These are phyloP conservation scores for Ophiostoma perfectum DNA, from an alignment of 2,329 filamentous ascomycete genomes.

Conservation along the genomic window DNA sequence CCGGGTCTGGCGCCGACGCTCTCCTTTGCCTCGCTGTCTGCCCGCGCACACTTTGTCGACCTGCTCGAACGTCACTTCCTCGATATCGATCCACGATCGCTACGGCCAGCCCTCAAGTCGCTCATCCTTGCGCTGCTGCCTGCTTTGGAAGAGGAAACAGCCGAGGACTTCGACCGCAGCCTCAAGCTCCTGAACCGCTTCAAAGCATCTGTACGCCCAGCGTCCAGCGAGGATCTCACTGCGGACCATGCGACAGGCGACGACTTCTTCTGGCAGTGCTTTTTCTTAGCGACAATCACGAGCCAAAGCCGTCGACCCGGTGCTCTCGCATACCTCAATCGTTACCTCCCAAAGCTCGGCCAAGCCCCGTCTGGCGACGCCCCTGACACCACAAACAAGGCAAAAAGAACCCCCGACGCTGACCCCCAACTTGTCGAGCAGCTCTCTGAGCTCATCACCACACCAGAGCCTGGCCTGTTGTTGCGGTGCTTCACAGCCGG, in stretches of 20 bases:
- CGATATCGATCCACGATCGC: constrained; percentile 59
- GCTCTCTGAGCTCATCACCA: constrained; percentile 63
- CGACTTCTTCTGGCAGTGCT: constrained; percentile 96
- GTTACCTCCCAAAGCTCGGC: constrained; percentile 69
- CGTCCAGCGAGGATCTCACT: constrained; percentile 46
- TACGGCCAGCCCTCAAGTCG: constrained; percentile 85
- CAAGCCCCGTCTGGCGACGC: constrained; percentile 34
- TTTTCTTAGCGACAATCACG: constrained; percentile 90
- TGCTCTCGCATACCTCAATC: constrained; percentile 77
- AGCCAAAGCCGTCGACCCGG: constrained; percentile 79
- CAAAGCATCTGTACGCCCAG: constrained; percentile 59
- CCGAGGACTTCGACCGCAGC: constrained; percentile 92
- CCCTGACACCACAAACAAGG: constrained; percentile 17
- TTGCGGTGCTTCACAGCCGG: constrained; percentile 90
- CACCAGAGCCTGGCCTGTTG: constrained; percentile 84
- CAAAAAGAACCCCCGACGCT: constrained; percentile 28
- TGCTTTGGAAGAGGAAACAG: constrained; percentile 90
- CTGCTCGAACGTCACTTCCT: constrained; percentile 78
- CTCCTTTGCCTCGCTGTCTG: constrained; percentile 89
- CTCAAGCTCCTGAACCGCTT: constrained; percentile 72
- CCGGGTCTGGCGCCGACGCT: constrained; percentile 84
- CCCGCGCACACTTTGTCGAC: constrained; percentile 77
- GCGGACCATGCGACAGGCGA: constrained; percentile 57
- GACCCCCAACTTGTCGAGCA: constrained; percentile 48
- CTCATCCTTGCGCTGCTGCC: constrained; percentile 85